Evolutionary conservation across 768 basidiomycete genomes (phyloP).

Genomic region (Rhizopogon salebrosus): DNA sequence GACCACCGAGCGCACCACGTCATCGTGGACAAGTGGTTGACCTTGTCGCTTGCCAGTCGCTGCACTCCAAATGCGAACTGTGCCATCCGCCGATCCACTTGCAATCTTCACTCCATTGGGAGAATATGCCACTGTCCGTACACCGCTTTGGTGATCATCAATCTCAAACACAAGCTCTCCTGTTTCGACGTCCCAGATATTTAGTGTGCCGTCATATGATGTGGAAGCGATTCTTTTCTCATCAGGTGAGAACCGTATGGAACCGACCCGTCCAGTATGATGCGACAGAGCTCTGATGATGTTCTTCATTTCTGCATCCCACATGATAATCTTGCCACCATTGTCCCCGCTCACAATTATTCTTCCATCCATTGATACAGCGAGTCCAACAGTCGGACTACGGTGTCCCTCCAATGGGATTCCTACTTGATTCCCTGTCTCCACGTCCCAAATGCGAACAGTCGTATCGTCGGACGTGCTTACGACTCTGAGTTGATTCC

Average conservation of each 20-base stretch:
- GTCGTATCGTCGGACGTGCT: too few species aligned
- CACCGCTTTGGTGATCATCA: not conserved
- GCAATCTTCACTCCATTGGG: conserved; percentile 36
- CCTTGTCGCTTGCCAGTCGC: not conserved
- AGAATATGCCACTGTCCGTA: conserved; percentile 29
- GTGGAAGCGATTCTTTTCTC: conserved; percentile 2
- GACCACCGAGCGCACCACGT: not conserved
- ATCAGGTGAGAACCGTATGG: conserved; percentile 5
- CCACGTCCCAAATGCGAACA: conserved; percentile 5
- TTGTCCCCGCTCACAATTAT: conserved; percentile 3
- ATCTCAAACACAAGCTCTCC: not conserved
- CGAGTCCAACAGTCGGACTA: not conserved
- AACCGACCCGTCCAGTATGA: not conserved
- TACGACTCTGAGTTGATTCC: too few species aligned
- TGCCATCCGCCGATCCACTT: conserved; percentile 15
- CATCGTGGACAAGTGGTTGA: not conserved
- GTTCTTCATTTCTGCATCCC: conserved; percentile 22
- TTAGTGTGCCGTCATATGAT: not conserved
- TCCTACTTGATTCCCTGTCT: too few species aligned
- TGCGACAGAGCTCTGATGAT: not conserved
- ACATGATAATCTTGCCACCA: conserved; percentile 8
- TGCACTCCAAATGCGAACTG: not conserved
- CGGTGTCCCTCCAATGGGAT: conserved; percentile 1
- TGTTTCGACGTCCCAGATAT: too few species aligned
- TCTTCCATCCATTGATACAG: conserved; percentile 9